Conservation (phyloP, 176 grass and related monocot species). For the Hordeum marinum region DNA sequence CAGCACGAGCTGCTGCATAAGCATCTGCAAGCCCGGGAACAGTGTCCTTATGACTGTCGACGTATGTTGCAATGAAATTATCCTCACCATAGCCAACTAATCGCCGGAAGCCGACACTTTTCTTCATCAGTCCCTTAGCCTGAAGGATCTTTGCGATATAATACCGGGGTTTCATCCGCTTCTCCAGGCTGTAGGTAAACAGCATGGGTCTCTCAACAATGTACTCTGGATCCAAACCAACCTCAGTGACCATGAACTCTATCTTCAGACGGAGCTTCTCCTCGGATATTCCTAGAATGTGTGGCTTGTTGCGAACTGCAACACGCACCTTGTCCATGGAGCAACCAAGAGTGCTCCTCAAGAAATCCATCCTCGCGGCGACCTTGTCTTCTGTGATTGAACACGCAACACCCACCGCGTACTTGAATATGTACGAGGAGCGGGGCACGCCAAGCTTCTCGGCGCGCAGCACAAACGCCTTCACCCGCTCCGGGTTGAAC, state of each 20-base stretch:
- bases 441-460: slow-evolving; percentile 27
- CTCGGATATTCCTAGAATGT: background rate
- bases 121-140: slow-evolving; percentile 8
- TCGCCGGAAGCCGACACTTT: background rate
- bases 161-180: slow-evolving; percentile 27
- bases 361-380: slow-evolving; percentile 23
- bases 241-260: slow-evolving; percentile 27
- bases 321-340: slow-evolving; percentile 3
- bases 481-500: background rate
- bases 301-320: slow-evolving; percentile 3
- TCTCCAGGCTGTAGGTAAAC: slow-evolving; percentile 37
- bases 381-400: background rate
- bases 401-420: background rate
- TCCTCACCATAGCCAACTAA: background rate
- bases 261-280: slow-evolving; percentile 4
- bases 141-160: slow-evolving; percentile 38
- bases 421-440: background rate
- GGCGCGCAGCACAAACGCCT: background rate
- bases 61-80: background rate
- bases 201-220: background rate
- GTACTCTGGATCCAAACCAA: background rate
- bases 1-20: slow-evolving; percentile 20
- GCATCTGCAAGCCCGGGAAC: slow-evolving; percentile 16
- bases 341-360: slow-evolving; percentile 30
- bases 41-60: slow-evolving; percentile 20